Base-by-base conservation (phyloP, 192 early-diverging fungal genomes). In the Backusella sp. region DNA sequence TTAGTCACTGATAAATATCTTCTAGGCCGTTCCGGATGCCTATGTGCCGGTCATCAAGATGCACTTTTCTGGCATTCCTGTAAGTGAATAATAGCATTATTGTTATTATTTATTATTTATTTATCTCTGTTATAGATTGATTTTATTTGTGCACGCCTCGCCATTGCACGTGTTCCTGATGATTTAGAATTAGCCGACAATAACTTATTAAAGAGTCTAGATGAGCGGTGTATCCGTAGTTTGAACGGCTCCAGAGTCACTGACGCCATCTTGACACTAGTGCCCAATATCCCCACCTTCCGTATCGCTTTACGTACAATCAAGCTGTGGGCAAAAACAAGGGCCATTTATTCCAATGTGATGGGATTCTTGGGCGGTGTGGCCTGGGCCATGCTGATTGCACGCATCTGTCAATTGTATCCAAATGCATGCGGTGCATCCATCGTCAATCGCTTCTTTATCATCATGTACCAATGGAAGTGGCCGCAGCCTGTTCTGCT, bases 351-450 rank as follows among this genome's bases (percentile, higher is more conserved):
- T 81, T 95, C 96, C 4, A 99, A 99, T 82, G 92, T 96, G 4
- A 91, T 98, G 90, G 98, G 98, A 28, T 99, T 99, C 80, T 89
- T 99, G 84, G 98, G 98, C 70, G 98, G 98, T 80, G 94, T 99
- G 52, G 96, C 96, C 4, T 99, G 98, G 98, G 97, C 98, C 6
- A 98, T 99, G 92, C 84, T 96, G 17, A 95, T 97, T 17, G 98
- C 97, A 30, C 84, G 97, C 30, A 92, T 98, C 34, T 97, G 96
- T 80, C 98, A 99, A 82, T 81, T 98, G 36, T 99, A 96, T 77
- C 98, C 98, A 4, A 97, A 97, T 81, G 96, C 96, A 4, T 91
- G 92, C 42, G 95, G 95, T 3, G 93, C 92, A 21, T 84, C 90
- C 3, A 94, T 99, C 66, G 94, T 99, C 4, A 84, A 88, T 21